Base-by-base conservation (phyloP, 768 basidiomycete genomes). In the Auriculariales sp. region DNA sequence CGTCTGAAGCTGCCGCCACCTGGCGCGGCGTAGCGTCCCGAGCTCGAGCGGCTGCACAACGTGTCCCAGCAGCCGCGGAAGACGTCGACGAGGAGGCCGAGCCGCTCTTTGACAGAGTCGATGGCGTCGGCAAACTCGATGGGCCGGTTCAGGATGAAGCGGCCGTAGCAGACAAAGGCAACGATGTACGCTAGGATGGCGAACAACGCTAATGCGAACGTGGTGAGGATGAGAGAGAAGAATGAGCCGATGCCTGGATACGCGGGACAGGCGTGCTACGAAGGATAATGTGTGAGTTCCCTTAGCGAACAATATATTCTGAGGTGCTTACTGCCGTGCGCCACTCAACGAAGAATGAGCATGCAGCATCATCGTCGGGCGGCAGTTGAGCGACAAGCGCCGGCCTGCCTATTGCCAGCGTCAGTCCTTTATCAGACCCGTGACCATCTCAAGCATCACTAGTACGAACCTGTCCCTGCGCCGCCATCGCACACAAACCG, bases 311-410 rank as follows among this genome's bases (percentile, higher is more conserved):
- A 3, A 28, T 12, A 3, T 31, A 2, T n/a, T 30, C 7, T 28
- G n/a, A 25, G 22, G 27, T 4, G 62, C 75, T 57, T 55, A 90
- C 88, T 56, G 78, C 78, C 3, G 84, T 90, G 49, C 73, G 69
- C 90, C 90, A 93, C 66, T 92, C 87, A 32, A 93, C 64, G 51
- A 83, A 75, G 60, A 81, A 91, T 11, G 78, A 74, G 61, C 90
- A 93, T n/a, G 77, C 77, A 25, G 59, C 59, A 7, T 80, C 74
- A 29, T 82, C 78, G 14, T 75, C 73, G 6, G 78, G 76, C 3
- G 84, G 84, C 22, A 89, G 73, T 46, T 83, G 78, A 2, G 76
- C 79, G 2, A 88, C 62, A 3, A 92, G 69, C 14, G 65, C 57
- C 5, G 78, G 78, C 39, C 61, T 60, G 6, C 77, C 77, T 68